Percentiles rank a stretch among this genome's conserved stretches.
Conservation (phyloP, 2,329 filamentous ascomycete species). For the Rutstroemia sp. region DNA sequence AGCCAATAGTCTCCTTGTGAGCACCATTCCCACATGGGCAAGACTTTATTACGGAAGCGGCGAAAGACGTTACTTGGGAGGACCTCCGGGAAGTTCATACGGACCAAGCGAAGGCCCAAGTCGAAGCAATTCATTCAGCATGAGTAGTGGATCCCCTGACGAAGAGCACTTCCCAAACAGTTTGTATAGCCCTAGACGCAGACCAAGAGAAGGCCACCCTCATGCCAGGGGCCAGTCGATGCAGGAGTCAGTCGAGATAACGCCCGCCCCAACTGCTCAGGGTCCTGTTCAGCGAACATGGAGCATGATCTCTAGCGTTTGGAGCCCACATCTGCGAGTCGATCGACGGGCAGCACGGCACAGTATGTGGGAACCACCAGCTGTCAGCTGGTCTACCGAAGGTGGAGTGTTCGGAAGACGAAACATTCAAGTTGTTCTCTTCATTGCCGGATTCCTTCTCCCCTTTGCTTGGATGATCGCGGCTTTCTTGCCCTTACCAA, state of each 20-base stretch:
- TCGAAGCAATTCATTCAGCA: conserved; percentile 35
- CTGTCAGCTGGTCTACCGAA: conserved; percentile 55
- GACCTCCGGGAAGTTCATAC: conserved; percentile 24
- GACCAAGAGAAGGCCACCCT: conserved; percentile 34
- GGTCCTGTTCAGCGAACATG: conserved; percentile 32
- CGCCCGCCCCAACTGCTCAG: conserved; percentile 24
- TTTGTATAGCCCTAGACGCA: conserved; percentile 40
- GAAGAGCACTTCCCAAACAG: conserved; percentile 40
- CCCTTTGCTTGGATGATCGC: conserved; percentile 79
- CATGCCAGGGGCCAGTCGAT: conserved; percentile 22
- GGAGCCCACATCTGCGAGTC: conserved; percentile 64
- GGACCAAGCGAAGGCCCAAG: conserved; percentile 32
- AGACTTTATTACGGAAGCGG: conserved; percentile 66
- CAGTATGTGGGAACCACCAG: conserved; percentile 69
- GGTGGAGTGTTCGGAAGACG: conserved; percentile 55
- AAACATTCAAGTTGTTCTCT: conserved; percentile 68
- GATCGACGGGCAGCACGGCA: conserved; percentile 51
- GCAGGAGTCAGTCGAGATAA: conserved; percentile 39
- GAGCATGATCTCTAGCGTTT: conserved; percentile 53
- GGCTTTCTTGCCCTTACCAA: conserved; percentile 64
- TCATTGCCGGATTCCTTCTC: conserved; percentile 70
- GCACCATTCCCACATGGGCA: conserved; percentile 38
- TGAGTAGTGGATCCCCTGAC: conserved; percentile 41
- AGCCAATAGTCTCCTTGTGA: conserved; percentile 36
- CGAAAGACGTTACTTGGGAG: conserved; percentile 45